These are phyloP conservation scores for Calophaca sinica DNA, from an alignment of 306 rosid genomes.

Conservation along the genomic window DNA sequence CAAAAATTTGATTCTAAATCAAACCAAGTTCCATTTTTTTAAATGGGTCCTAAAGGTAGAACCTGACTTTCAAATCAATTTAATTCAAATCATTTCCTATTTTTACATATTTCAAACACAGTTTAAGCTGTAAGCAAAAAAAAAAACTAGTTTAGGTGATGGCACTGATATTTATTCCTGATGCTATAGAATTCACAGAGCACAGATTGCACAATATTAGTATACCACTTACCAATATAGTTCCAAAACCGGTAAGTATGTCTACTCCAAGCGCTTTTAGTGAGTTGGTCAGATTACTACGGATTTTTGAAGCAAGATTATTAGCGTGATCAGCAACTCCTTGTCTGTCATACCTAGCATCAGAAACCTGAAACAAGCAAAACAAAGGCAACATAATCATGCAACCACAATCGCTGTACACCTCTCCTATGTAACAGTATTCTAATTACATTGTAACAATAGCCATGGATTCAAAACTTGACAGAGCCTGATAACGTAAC, in stretches of 20 bases:
- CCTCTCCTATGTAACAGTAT: background rate
- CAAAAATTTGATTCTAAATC: conserved; percentile 14
- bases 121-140: too few species aligned
- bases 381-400: conserved; percentile 16
- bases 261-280: conserved; percentile 97
- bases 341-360: conserved; percentile 93
- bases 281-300: conserved; percentile 85
- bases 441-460: background rate
- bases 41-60: background rate
- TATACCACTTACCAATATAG: conserved; percentile 70
- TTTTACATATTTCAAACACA: conserved; percentile 29
- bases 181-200: conserved; percentile 11
- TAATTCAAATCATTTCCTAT: background rate
- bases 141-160: background rate
- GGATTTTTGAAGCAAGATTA: conserved; percentile 95
- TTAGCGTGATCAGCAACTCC: conserved; percentile 99
- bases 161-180: background rate
- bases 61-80: background rate
- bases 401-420: conserved; percentile 1
- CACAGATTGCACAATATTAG: background rate
- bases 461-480: conserved; percentile 12
- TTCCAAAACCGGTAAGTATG: conserved; percentile 88
- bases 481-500: conserved; percentile 18
- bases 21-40: background rate
- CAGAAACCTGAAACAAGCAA: conserved; percentile 68